These are phyloP conservation scores for Eucalyptus pumila DNA, from an alignment of 345 rosid species.

Conservation along the genomic window DNA sequence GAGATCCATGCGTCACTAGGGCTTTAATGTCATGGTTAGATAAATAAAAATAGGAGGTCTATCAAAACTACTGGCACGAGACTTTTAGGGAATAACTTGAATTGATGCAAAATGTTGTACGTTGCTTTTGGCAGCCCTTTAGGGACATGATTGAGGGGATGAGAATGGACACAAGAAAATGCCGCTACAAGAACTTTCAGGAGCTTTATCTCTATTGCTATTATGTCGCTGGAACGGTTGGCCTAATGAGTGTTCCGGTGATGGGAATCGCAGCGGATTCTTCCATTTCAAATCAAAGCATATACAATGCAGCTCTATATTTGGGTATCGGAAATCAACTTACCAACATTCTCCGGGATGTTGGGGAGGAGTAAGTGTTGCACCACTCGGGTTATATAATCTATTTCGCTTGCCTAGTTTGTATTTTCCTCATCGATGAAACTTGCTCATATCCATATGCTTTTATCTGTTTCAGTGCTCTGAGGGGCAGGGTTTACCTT, in stretches of 20 bases:
- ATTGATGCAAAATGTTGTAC: background rate
- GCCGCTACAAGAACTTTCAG: constrained; percentile 28
- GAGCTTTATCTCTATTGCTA: constrained; percentile 52
- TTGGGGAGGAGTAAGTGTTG: constrained; percentile 44
- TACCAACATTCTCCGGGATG: constrained; percentile 55
- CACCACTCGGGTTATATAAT: background rate
- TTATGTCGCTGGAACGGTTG: constrained; percentile 48
- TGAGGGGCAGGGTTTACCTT: constrained; percentile 47
- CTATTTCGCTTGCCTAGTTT: background rate
- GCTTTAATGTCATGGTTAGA: background rate
- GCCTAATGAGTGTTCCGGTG: constrained; percentile 49
- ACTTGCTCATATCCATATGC: background rate
- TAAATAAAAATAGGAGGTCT: background rate
- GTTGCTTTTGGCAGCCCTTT: constrained; percentile 24
- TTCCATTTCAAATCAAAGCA: constrained; percentile 4
- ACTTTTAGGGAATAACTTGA: background rate
- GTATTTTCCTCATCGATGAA: background rate
- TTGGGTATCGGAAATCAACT: constrained; percentile 55
- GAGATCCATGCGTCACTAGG: background rate
- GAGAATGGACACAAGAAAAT: constrained; percentile 46
- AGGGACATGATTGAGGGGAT: constrained; percentile 56
- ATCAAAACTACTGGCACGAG: background rate
- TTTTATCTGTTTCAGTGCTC: constrained; percentile 9
- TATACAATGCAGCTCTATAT: constrained; percentile 32
- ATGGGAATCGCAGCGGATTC: constrained; percentile 51